Conservation (phyloP, 495 filamentous ascomycete species). For the Aspergillus conjunctus region DNA sequence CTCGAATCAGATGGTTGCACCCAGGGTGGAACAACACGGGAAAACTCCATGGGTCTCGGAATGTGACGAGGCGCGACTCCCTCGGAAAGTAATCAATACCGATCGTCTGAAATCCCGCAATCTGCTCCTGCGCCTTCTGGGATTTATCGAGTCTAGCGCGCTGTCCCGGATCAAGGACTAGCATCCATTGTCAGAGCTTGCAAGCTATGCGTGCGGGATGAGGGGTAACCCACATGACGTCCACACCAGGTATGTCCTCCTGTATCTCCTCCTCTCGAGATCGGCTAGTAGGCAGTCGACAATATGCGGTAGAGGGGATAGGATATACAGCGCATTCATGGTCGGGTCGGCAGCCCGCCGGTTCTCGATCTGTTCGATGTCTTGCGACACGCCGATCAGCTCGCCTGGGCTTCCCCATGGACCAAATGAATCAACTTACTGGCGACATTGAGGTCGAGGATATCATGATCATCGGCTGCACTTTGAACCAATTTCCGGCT, state of each 20-base stretch:
- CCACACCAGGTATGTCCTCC: conserved; percentile 78
- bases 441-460: conserved; percentile 91
- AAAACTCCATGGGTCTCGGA: conserved; percentile 93
- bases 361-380: conserved; percentile 90
- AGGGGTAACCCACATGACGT: conserved; percentile 62
- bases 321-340: conserved; percentile 92
- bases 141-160: conserved; percentile 60
- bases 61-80: conserved; percentile 88
- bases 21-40: conserved; percentile 87
- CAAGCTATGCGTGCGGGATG: neutral
- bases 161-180: conserved; percentile 57
- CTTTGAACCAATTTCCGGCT: conserved; percentile 82
- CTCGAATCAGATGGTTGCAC: conserved; percentile 79
- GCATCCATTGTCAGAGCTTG: conserved; percentile 10
- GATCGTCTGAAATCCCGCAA: conserved; percentile 71
- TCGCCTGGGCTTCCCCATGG: conserved; percentile 7
- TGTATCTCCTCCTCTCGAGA: conserved; percentile 78
- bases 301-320: conserved; percentile 81
- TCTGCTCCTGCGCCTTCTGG: conserved; percentile 65
- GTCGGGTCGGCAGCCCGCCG: conserved; percentile 73
- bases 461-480: conserved; percentile 89
- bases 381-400: conserved; percentile 52
- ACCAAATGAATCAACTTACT: conserved; percentile 57
- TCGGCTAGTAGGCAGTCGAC: conserved; percentile 93
- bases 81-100: conserved; percentile 86